Conservation (phyloP, 2,329 filamentous ascomycete genomes). For the Talaromyces amestolkiae region DNA sequence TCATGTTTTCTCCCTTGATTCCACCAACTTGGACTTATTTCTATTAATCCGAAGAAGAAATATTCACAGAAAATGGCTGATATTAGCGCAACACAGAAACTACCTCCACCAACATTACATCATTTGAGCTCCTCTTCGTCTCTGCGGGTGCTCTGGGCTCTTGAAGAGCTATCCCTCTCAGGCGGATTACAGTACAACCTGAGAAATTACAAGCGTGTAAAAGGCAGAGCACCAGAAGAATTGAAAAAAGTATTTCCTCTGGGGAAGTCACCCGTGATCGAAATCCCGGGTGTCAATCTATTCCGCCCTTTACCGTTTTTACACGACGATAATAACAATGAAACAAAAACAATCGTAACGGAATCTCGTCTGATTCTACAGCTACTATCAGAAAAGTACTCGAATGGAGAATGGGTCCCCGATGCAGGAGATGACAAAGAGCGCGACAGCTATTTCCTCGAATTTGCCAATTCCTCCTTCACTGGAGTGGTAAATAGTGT, state of each 20-base stretch:
- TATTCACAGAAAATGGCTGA: neutral
- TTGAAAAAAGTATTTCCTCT: slow-evolving; percentile 25
- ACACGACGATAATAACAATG: neutral
- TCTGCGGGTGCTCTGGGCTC: slow-evolving; percentile 25
- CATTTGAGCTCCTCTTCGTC: slow-evolving; percentile 27
- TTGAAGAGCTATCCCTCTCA: slow-evolving; percentile 26
- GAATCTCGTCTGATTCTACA: slow-evolving; percentile 30
- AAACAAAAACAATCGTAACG: slow-evolving; percentile 21
- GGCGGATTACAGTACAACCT: slow-evolving; percentile 25
- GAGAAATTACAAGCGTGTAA: slow-evolving; percentile 24
- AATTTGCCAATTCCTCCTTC: slow-evolving; percentile 26
- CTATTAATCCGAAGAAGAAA: neutral
- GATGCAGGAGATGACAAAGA: slow-evolving; percentile 22
- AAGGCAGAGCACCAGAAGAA: slow-evolving; percentile 18
- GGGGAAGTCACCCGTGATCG: slow-evolving; percentile 30
- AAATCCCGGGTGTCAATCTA: slow-evolving; percentile 14
- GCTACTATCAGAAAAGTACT: slow-evolving; percentile 27
- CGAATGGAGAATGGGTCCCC: slow-evolving; percentile 23
- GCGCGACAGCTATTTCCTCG: slow-evolving; percentile 26
- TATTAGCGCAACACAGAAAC: neutral
- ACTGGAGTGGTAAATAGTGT: slow-evolving; percentile 19
- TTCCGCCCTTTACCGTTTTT: slow-evolving; percentile 14
- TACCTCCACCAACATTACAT: slow-evolving; percentile 24
- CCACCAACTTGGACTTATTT: neutral
- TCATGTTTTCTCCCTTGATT: neutral